Evolutionary conservation across 345 rosid genomes (phyloP), one percentile per base, ranked within the genome.

Genomic region (Salix brachista): DNA sequence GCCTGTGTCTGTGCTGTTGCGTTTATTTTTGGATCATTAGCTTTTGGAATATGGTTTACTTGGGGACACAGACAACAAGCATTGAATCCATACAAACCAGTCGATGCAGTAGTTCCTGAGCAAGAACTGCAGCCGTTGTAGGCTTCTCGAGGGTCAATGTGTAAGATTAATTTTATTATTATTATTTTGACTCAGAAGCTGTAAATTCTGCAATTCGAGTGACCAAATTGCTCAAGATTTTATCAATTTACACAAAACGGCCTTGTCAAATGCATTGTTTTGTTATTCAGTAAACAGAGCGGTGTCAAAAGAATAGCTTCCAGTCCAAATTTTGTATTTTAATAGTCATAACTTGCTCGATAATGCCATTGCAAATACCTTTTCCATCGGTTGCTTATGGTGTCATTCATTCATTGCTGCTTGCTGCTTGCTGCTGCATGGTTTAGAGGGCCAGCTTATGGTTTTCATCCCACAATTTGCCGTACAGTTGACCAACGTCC

Each of bases 91-190:
- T 80, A 75, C 65, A 80, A 65, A 75, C 83, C 79, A 65, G 76
- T 70, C 5, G 23, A 75, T 71, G 64, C 50, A 6, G 67, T 61
- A 64, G 46, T 11, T 65, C 50, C 76, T 12, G 76, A 80, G 79
- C 83, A 80, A 75, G 79, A 80, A 71, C 41, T 80, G 23, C 76
- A 80, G 75, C 76, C 79, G 17, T 26, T 75, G 1, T 65, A 69
- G 67, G 46, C 62, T 34, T 3, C 19, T 9, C 10, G 14, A 12
- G 17, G 25, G n/a, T 67, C 48, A 7, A 30, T 25, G 17, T 65
- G 17, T 8, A 6, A 21, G 39, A 5, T 0, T 34, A 58, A 2
- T 41, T 2, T 17, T 28, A 34, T 34, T 34, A 5, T 34, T 34
- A 34, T 34, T 34, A 34, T 70, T 80, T 80, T 67, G n/a, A 21